A percentile compares a stretch with the other conserved stretches of the same genome.
These are phyloP conservation scores for Pythium guiyangense DNA, from an alignment of 352 stramenopile genomes.

Conservation along the genomic window DNA sequence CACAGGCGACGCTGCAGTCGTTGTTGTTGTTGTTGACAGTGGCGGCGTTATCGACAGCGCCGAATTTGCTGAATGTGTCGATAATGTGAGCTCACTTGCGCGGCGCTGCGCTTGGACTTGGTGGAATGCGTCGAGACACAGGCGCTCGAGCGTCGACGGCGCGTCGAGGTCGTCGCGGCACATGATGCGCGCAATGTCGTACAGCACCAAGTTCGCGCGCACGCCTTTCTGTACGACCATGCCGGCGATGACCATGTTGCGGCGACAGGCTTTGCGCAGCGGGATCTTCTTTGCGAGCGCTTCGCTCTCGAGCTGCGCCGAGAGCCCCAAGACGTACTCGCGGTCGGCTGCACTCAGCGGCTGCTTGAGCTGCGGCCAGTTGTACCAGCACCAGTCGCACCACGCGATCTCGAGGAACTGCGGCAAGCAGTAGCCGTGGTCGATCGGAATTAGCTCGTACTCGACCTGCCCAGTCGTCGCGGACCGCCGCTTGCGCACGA, in stretches of 20 bases:
- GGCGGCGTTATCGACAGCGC: no score
- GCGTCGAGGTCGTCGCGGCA: conserved; percentile 77
- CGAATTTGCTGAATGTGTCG: no score
- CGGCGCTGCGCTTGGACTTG: conserved; percentile 33
- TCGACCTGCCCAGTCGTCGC: conserved; percentile 44
- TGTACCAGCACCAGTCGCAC: conserved; percentile 99
- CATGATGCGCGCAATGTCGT: conserved; percentile 81
- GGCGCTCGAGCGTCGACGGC: conserved; percentile 54
- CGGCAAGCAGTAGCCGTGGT: conserved; percentile 98
- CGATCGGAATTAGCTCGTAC: conserved; percentile 97
- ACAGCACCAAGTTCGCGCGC: conserved; percentile 50
- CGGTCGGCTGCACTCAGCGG: conserved; percentile 56
- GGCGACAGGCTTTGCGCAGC: conserved; percentile 59
- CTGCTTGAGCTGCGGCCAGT: conserved; percentile 92
- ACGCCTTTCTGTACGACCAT: conserved; percentile 79
- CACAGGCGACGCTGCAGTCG: conserved; percentile 2
- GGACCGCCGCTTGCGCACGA: conserved; percentile 85
- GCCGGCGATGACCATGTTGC: conserved; percentile 80
- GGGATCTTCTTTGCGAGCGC: conserved; percentile 63
- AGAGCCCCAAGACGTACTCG: conserved; percentile 60
- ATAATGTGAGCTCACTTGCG: neutral
- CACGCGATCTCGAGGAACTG: conserved; percentile 95
- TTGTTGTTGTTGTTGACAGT: neutral
- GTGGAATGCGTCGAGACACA: conserved; percentile 72
- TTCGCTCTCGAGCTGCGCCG: conserved; percentile 50